These are phyloP conservation scores for Trichophyton equinum DNA, from an alignment of 2,329 filamentous ascomycete species.

Conservation along the genomic window DNA sequence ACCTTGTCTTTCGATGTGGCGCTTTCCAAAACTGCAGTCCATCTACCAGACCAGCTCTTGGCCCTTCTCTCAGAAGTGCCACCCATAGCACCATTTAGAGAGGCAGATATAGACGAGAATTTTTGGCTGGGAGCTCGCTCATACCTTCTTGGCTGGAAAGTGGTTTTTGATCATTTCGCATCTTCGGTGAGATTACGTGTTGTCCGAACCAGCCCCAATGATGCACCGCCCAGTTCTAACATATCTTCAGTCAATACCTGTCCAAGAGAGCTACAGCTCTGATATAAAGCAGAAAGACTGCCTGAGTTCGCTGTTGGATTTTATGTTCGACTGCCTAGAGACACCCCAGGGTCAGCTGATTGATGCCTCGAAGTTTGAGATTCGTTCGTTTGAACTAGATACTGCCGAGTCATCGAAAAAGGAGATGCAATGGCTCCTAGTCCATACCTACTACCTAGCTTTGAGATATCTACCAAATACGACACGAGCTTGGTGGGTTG, in stretches of 20 bases:
- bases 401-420: constrained; percentile 55
- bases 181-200: constrained; percentile 41
- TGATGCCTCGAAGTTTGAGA: constrained; percentile 57
- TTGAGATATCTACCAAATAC: constrained; percentile 66
- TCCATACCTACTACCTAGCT: constrained; percentile 73
- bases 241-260: constrained; percentile 51
- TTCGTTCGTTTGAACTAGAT: constrained; percentile 47
- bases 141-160: constrained; percentile 79
- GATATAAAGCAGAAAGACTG: constrained; percentile 64
- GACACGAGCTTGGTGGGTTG: constrained; percentile 74
- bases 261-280: constrained; percentile 68
- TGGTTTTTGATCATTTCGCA: constrained; percentile 76
- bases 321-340: constrained; percentile 74
- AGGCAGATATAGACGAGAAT: constrained; percentile 49
- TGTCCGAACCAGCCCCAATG: no score
- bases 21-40: constrained; percentile 42
- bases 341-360: constrained; percentile 61
- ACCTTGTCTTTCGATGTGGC: constrained; percentile 67
- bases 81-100: constrained; percentile 52
- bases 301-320: constrained; percentile 57
- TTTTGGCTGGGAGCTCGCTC: constrained; percentile 60
- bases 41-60: constrained; percentile 70
- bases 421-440: constrained; percentile 69
- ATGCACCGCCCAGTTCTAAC: neutral
- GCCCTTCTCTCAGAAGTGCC: constrained; percentile 71